Percentiles rank a stretch among this genome's conserved stretches.
phyloP scores from a whole-genome alignment of 768 basidiomycete genomes.

The Psilocybe tampanensis region DNA sequence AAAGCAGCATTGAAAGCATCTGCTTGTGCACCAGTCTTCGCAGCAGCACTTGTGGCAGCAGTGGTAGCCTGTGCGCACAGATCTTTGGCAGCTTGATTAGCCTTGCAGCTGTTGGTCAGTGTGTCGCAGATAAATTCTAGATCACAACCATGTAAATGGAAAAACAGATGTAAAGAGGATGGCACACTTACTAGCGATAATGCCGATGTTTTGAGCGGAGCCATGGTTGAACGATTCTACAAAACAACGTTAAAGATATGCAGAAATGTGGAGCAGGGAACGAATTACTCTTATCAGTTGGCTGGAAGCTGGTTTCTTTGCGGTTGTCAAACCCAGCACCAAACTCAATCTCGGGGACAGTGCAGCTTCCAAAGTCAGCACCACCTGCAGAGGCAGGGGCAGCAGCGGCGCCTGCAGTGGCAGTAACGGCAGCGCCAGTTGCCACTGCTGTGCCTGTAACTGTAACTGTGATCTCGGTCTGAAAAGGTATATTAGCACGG shows the following conservation, averaged over 20 bases:
- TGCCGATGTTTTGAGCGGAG: conserved; percentile 56
- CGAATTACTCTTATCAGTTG: conserved; percentile 45
- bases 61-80: conserved; percentile 45
- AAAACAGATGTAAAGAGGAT: neutral
- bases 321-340: conserved; percentile 58
- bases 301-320: conserved; percentile 61
- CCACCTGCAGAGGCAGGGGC: conserved; percentile 25
- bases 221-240: conserved; percentile 51
- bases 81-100: conserved; percentile 53
- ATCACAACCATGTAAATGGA: neutral
- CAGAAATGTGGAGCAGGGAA: neutral
- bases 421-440: conserved; percentile 30
- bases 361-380: conserved; percentile 56
- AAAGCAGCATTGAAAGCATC: conserved; percentile 52
- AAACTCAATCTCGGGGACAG: conserved; percentile 61
- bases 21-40: conserved; percentile 54
- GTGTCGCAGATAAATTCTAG: conserved; percentile 55
- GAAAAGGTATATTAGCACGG: neutral
- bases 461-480: conserved; percentile 38
- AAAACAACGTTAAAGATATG: neutral
- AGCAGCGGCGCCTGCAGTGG: conserved; percentile 28
- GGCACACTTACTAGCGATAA: conserved; percentile 46
- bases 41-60: conserved; percentile 41
- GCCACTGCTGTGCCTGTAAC: conserved; percentile 30
- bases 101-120: conserved; percentile 53